Evolutionary conservation across 1,284 basidiomycete species (phyloP).

Genomic region (Coniferiporia sulphurascens): DNA sequence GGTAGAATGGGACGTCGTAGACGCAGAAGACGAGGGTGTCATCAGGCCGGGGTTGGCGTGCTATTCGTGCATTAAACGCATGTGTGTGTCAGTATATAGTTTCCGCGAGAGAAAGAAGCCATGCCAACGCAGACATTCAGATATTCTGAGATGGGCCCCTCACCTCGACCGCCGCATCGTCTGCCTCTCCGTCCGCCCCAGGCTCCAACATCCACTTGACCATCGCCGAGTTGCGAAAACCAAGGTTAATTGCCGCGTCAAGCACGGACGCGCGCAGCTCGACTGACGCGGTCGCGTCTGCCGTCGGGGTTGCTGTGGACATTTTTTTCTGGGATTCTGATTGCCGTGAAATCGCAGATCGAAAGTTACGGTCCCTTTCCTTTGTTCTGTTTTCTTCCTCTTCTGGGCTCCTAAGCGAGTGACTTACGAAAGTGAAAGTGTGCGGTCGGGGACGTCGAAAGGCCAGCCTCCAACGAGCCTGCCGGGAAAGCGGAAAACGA

Average conservation of each 20-base stretch:
- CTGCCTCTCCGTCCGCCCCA: not conserved
- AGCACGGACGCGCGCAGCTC: constrained; percentile 18
- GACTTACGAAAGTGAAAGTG: not conserved
- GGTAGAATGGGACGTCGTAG: constrained; percentile 6
- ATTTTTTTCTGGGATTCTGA: not conserved
- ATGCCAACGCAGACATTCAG: constrained; percentile 10
- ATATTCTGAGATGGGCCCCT: not conserved
- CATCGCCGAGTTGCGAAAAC: constrained; percentile 18
- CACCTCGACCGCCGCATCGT: constrained; percentile 7
- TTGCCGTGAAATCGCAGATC: not conserved
- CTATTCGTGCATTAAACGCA: not conserved
- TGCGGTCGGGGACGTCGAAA: not conserved
- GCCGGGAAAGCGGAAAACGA: not conserved
- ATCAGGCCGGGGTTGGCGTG: constrained; percentile 10
- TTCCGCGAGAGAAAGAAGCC: not conserved
- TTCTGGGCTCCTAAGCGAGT: not conserved
- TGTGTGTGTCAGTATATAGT: not conserved
- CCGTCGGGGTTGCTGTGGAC: not conserved
- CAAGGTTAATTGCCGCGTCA: constrained; percentile 17
- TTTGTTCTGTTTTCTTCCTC: not conserved
- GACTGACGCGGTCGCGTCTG: not conserved
- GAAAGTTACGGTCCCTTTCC: not conserved
- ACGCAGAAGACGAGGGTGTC: constrained; percentile 12
- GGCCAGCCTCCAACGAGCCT: not conserved
- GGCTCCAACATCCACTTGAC: constrained; percentile 18